Conservation (phyloP, 257 asterid genomes). For the Solanum pimpinellifolium region DNA sequence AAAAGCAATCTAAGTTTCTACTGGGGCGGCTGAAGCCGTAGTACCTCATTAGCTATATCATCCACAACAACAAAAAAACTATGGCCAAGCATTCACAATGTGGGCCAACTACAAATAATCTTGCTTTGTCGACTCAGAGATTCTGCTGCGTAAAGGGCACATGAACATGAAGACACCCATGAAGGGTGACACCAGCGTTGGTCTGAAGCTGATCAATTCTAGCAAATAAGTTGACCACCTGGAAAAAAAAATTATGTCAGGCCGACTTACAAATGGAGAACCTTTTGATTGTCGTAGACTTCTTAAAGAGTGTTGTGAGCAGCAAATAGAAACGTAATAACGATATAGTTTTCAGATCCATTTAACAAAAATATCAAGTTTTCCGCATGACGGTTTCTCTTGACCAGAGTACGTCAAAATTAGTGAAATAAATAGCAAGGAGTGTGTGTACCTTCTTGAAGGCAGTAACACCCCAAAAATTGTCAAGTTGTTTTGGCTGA, state of each 20-base stretch:
- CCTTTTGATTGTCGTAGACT: background rate
- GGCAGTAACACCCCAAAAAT: slow-evolving; percentile 79
- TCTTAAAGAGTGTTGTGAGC: background rate
- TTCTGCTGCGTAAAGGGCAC: slow-evolving; percentile 35
- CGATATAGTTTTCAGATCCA: background rate
- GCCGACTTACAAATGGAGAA: background rate
- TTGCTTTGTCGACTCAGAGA: background rate
- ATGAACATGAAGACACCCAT: slow-evolving; percentile 60
- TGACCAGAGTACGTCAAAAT: background rate
- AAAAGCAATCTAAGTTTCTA: background rate
- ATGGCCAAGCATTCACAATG: background rate
- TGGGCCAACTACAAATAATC: background rate
- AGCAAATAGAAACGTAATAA: background rate
- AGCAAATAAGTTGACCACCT: no score
- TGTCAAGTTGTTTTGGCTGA: slow-evolving; percentile 68
- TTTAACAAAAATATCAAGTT: background rate
- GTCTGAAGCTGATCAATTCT: no score
- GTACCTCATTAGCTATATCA: background rate
- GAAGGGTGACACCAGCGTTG: no score
- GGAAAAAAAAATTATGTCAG: no score
- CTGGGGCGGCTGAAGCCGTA: background rate
- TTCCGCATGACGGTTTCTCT: no score
- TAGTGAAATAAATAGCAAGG: background rate
- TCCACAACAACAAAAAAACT: background rate
- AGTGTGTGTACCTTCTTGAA: slow-evolving; percentile 46